Evolutionary conservation across 768 basidiomycete species (phyloP).

Genomic region (Boletus reticuloceps): DNA sequence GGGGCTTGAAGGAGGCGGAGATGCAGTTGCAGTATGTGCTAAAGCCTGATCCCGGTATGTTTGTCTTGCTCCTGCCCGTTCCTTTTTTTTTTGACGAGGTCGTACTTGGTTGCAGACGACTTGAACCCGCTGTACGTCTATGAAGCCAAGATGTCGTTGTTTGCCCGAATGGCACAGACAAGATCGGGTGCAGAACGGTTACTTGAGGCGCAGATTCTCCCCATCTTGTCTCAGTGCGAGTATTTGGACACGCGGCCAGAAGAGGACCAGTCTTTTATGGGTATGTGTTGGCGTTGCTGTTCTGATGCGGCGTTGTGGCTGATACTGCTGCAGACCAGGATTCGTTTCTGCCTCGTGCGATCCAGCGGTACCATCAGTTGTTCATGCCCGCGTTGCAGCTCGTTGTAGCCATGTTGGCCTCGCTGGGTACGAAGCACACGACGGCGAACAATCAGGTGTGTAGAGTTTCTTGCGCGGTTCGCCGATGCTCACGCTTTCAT

Average conservation of each 20-base stretch:
- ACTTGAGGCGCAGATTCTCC: conserved; percentile 72
- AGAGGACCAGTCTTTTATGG: conserved; percentile 77
- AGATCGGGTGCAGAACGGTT: conserved; percentile 82
- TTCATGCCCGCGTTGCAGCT: conserved; percentile 86
- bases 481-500: neutral
- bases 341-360: conserved; percentile 83
- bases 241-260: conserved; percentile 86
- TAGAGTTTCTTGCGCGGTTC: neutral
- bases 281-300: conserved; percentile 38
- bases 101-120: conserved; percentile 53
- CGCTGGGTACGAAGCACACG: conserved; percentile 66
- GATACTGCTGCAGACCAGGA: conserved; percentile 57
- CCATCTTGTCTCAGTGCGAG: conserved; percentile 77
- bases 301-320: neutral
- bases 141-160: conserved; percentile 90
- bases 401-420: conserved; percentile 71
- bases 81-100: neutral
- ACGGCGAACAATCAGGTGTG: conserved; percentile 69
- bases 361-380: conserved; percentile 88
- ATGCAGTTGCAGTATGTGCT: conserved; percentile 68
- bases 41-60: conserved; percentile 85
- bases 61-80: neutral
- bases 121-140: conserved; percentile 91
- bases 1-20: conserved; percentile 83
- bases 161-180: conserved; percentile 81